Percentiles rank a stretch among this genome's conserved stretches.
These are phyloP conservation scores for Populus trichocarpa DNA, from an alignment of 441 rosid species.

Conservation along the genomic window DNA sequence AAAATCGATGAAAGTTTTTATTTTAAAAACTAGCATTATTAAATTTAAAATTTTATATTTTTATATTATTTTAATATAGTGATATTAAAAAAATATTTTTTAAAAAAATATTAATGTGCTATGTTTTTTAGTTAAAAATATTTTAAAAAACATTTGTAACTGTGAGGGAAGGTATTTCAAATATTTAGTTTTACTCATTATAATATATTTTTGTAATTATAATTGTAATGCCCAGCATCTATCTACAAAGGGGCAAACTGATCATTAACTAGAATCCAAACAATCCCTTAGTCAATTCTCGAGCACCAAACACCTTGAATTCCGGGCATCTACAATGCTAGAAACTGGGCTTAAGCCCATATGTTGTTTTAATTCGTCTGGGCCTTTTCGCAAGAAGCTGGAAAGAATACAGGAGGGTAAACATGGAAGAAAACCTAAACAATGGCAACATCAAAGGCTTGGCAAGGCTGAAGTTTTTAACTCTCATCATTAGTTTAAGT, in stretches of 20 bases:
- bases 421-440: neutral
- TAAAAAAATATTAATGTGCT: too few species aligned
- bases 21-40: too few species aligned
- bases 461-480: too few species aligned
- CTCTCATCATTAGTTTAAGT: neutral
- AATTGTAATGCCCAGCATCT: neutral
- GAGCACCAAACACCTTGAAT: neutral
- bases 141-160: too few species aligned
- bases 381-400: neutral
- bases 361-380: too few species aligned
- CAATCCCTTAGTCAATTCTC: neutral
- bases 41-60: too few species aligned
- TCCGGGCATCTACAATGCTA: neutral
- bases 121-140: too few species aligned
- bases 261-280: neutral
- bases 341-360: neutral
- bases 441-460: neutral
- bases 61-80: too few species aligned
- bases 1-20: too few species aligned
- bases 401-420: neutral
- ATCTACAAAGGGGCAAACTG: neutral
- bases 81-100: too few species aligned
- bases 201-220: neutral
- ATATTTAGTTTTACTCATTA: neutral
- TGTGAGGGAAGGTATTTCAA: too few species aligned